Conservation (phyloP, 2,329 filamentous ascomycete genomes). For the Aschersonia sp. region DNA sequence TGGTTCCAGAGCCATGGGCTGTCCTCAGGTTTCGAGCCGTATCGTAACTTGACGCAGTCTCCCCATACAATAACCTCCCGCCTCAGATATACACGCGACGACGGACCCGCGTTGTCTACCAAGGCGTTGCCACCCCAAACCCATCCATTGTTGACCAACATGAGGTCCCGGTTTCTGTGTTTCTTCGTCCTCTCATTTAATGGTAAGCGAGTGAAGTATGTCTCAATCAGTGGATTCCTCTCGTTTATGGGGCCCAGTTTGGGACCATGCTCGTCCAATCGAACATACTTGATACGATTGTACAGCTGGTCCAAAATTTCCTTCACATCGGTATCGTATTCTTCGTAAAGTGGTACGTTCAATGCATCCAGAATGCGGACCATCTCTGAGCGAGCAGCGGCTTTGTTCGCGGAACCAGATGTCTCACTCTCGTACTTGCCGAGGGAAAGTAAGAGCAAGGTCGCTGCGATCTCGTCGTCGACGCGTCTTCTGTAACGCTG, state of each 20-base stretch:
- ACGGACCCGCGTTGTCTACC: slow-evolving; percentile 80
- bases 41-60: slow-evolving; percentile 93
- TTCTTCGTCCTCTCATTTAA: slow-evolving; percentile 63
- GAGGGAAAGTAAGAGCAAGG: slow-evolving; percentile 21
- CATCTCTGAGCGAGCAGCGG: slow-evolving; percentile 38
- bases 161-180: slow-evolving; percentile 62
- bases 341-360: slow-evolving; percentile 79
- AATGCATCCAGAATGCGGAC: slow-evolving; percentile 60
- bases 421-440: slow-evolving; percentile 49
- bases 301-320: slow-evolving; percentile 84
- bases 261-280: slow-evolving; percentile 83
- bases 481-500: slow-evolving; percentile 63
- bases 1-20: slow-evolving; percentile 91
- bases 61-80: slow-evolving; percentile 97
- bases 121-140: slow-evolving; percentile 96
- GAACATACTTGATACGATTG: slow-evolving; percentile 89
- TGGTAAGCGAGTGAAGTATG: slow-evolving; percentile 87
- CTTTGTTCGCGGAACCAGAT: slow-evolving; percentile 29
- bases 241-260: slow-evolving; percentile 67
- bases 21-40: slow-evolving; percentile 66
- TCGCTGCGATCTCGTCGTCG: slow-evolving; percentile 56
- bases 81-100: slow-evolving; percentile 85
- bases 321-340: slow-evolving; percentile 73
- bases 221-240: slow-evolving; percentile 72
- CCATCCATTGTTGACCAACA: slow-evolving; percentile 93